Evolutionary conservation across 495 filamentous ascomycete species (phyloP).

Genomic region (Talaromyces ruber): DNA sequence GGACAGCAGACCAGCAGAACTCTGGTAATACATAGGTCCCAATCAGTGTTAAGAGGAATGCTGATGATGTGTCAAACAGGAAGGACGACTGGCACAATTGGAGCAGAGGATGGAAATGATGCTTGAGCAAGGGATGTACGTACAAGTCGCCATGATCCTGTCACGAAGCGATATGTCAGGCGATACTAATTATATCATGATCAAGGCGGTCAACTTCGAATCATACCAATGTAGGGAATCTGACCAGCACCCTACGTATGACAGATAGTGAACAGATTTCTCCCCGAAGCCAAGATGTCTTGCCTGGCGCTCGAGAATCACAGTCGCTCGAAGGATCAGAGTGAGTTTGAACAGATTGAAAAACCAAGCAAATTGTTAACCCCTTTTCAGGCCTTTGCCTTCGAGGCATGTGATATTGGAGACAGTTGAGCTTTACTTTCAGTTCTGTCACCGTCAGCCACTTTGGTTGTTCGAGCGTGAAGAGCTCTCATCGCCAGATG

Average conservation of each 20-base stretch:
- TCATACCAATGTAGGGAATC: neutral
- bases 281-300: neutral
- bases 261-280: neutral
- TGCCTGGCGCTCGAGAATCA: neutral
- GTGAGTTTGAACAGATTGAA: neutral
- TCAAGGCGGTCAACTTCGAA: neutral
- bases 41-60: neutral
- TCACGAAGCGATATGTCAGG: neutral
- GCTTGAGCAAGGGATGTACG: constrained; percentile 9
- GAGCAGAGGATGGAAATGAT: constrained; percentile 41
- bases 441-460: constrained; percentile 38
- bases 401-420: neutral
- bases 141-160: neutral
- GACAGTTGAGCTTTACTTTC: constrained; percentile 19
- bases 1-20: constrained; percentile 18
- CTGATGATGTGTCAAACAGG: constrained; percentile 21
- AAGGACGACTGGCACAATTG: constrained; percentile 33
- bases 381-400: neutral
- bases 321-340: neutral
- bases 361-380: neutral
- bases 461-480: constrained; percentile 40
- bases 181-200: neutral
- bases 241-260: neutral
- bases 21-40: constrained; percentile 18
- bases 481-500: constrained; percentile 27